Evolutionary conservation across 2,329 filamentous ascomycete genomes (phyloP).

Genomic region (Thelonectria rubi): DNA sequence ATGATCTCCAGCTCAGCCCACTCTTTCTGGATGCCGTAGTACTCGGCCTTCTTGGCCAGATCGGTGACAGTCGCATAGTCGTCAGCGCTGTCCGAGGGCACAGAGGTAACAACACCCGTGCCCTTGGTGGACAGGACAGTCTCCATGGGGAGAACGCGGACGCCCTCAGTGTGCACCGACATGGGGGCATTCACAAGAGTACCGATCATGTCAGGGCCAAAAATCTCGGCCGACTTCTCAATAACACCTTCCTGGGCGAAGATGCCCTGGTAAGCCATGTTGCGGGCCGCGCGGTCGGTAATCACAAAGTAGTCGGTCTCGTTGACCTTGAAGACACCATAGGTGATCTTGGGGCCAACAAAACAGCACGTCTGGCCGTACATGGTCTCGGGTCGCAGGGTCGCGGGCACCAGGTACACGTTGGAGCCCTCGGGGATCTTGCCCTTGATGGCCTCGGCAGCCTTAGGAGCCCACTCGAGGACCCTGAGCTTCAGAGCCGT

Average conservation of each 20-base stretch:
- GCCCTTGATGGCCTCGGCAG: constrained; percentile 74
- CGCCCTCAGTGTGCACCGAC: constrained; percentile 82
- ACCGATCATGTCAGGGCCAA: constrained; percentile 83
- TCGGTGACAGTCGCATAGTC: constrained; percentile 92
- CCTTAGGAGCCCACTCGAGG: constrained; percentile 84
- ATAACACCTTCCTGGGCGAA: constrained; percentile 81
- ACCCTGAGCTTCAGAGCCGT: constrained; percentile 91
- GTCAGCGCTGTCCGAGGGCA: constrained; percentile 93
- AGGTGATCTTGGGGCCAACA: constrained; percentile 87
- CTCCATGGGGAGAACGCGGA: constrained; percentile 95
- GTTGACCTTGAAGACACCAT: constrained; percentile 84
- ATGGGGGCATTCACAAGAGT: constrained; percentile 91
- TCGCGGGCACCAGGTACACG: constrained; percentile 91
- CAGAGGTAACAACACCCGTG: constrained; percentile 94
- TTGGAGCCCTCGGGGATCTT: constrained; percentile 82
- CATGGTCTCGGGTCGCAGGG: constrained; percentile 96
- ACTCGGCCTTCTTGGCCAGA: constrained; percentile 92
- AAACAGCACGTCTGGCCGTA: constrained; percentile 98
- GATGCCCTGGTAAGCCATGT: constrained; percentile 94
- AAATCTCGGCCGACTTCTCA: constrained; percentile 77
- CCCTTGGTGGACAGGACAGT: constrained; percentile 91
- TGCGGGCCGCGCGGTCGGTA: constrained; percentile 86
- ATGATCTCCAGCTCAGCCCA: constrained; percentile 93
- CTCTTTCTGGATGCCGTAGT: constrained; percentile 95
- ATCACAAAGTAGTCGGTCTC: constrained; percentile 85